A percentile compares a stretch with the other conserved stretches of the same genome.
phyloP scores from a whole-genome alignment of 2,329 filamentous ascomycete genomes.

The Ceratocystis colombiana region DNA sequence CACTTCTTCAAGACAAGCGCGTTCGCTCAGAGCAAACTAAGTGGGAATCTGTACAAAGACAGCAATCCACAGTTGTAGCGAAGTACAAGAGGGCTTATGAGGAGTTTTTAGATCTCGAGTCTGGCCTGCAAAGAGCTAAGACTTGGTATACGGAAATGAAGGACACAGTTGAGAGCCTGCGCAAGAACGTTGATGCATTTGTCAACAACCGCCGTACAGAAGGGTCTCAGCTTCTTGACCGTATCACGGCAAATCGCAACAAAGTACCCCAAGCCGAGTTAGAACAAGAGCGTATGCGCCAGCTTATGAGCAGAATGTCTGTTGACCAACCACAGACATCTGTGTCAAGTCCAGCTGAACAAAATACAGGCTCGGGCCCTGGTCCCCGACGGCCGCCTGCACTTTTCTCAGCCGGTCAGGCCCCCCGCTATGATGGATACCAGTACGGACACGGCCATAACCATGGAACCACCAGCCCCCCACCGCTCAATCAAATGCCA shows the following conservation, averaged over 20 bases:
- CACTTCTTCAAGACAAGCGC: slow-evolving; percentile 82
- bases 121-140: slow-evolving; percentile 77
- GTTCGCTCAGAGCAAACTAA: slow-evolving; percentile 90
- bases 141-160: slow-evolving; percentile 94
- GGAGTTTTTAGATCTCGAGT: slow-evolving; percentile 79
- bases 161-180: slow-evolving; percentile 80
- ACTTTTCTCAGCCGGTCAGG: slow-evolving; percentile 41
- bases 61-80: slow-evolving; percentile 68
- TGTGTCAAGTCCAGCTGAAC: slow-evolving; percentile 32
- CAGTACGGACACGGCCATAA: slow-evolving; percentile 49
- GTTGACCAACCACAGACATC: slow-evolving; percentile 50
- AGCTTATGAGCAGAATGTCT: slow-evolving; percentile 91
- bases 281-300: slow-evolving; percentile 76
- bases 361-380: slow-evolving; percentile 28
- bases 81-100: slow-evolving; percentile 88
- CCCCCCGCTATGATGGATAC: slow-evolving; percentile 44
- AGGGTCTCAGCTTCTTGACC: slow-evolving; percentile 75
- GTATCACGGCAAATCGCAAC: slow-evolving; percentile 63
- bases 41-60: slow-evolving; percentile 78
- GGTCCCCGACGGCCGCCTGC: slow-evolving; percentile 33
- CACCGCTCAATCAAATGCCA: slow-evolving; percentile 41
- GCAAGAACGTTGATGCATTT: slow-evolving; percentile 94
- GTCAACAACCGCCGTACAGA: slow-evolving; percentile 89
- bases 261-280: slow-evolving; percentile 56
- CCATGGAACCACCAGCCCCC: slow-evolving; percentile 49